A percentile compares a stretch with the other conserved stretches of the same genome.
phyloP scores from a whole-genome alignment of 306 rosid species.

The Inga oerstediana region DNA sequence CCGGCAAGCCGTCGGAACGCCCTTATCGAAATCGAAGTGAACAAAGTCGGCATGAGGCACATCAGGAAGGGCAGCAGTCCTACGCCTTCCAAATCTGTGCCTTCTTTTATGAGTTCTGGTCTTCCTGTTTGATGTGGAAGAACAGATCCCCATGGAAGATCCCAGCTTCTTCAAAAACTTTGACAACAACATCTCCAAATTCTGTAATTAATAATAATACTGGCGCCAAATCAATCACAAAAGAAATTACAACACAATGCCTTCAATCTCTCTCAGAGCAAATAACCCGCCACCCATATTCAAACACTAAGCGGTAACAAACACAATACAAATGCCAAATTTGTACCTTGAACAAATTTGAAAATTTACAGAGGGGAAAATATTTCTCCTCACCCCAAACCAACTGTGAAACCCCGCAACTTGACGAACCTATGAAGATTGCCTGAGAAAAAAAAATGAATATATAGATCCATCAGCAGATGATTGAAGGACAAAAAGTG shows the following conservation, averaged over 20 bases:
- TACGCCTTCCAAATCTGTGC: slow-evolving; percentile 26
- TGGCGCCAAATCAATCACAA: not conserved
- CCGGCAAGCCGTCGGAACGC: not conserved
- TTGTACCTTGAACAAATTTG: not conserved
- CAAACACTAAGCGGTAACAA: not conserved
- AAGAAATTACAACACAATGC: not conserved
- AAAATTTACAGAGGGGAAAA: not conserved
- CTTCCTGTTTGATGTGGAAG: slow-evolving; percentile 42
- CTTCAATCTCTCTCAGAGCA: not conserved
- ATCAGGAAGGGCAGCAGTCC: slow-evolving; percentile 32
- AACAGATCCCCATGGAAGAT: slow-evolving; percentile 55
- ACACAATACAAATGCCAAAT: not conserved
- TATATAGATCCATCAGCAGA: not conserved
- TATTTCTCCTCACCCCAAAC: not conserved
- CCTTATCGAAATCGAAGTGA: slow-evolving; percentile 52
- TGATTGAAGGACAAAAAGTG: not conserved
- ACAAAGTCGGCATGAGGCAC: slow-evolving; percentile 46
- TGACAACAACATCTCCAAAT: not conserved
- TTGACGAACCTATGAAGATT: not conserved
- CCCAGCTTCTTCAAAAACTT: slow-evolving; percentile 12
- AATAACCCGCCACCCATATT: slow-evolving; percentile 19
- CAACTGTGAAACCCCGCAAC: not conserved
- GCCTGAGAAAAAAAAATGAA: not conserved
- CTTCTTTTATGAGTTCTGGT: slow-evolving; percentile 21
- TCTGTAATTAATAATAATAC: not conserved